These are phyloP conservation scores for Cryptococcus sp. DNA, from an alignment of 1,284 basidiomycete species.

Conservation along the genomic window DNA sequence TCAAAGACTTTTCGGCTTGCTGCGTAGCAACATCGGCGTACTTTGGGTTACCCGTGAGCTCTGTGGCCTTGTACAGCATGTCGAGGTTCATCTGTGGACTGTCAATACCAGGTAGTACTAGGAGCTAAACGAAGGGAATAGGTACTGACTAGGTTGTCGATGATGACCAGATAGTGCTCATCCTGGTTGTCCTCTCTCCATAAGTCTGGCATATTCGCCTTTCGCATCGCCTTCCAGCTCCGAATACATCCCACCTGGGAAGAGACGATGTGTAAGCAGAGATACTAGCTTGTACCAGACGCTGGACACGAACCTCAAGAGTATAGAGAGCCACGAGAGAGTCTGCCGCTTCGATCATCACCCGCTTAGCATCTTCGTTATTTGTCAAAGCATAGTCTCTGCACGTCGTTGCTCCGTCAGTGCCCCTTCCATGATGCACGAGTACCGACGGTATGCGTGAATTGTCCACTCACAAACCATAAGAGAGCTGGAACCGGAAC, in stretches of 20 bases:
- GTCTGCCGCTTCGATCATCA: slow-evolving; percentile 39
- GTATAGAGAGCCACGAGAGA: slow-evolving; percentile 36
- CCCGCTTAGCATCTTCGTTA: slow-evolving; percentile 23
- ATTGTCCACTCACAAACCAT: slow-evolving; percentile 28
- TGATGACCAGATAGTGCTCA: slow-evolving; percentile 42
- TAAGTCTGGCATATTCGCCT: slow-evolving; percentile 8
- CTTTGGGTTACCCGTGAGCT: slow-evolving; percentile 31
- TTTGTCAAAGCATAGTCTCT: slow-evolving; percentile 35
- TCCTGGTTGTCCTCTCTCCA: slow-evolving; percentile 24
- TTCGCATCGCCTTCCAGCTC: slow-evolving; percentile 33
- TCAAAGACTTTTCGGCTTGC: slow-evolving; percentile 34
- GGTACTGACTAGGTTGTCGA: slow-evolving; percentile 42
- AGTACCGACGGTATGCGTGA: not conserved
- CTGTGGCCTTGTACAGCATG: slow-evolving; percentile 35
- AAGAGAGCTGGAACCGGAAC: slow-evolving; percentile 40
- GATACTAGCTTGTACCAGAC: not conserved
- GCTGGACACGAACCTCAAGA: slow-evolving; percentile 17
- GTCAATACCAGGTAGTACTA: not conserved
- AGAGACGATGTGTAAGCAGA: not conserved
- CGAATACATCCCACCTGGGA: slow-evolving; percentile 35
- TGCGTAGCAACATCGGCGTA: slow-evolving; percentile 34
- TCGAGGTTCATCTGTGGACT: slow-evolving; percentile 41
- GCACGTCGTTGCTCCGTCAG: not conserved
- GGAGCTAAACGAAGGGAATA: not conserved
- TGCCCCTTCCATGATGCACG: too few relatives aligned